Base-by-base conservation (phyloP, 1,284 basidiomycete species). In the Vanrija pseudolonga region DNA sequence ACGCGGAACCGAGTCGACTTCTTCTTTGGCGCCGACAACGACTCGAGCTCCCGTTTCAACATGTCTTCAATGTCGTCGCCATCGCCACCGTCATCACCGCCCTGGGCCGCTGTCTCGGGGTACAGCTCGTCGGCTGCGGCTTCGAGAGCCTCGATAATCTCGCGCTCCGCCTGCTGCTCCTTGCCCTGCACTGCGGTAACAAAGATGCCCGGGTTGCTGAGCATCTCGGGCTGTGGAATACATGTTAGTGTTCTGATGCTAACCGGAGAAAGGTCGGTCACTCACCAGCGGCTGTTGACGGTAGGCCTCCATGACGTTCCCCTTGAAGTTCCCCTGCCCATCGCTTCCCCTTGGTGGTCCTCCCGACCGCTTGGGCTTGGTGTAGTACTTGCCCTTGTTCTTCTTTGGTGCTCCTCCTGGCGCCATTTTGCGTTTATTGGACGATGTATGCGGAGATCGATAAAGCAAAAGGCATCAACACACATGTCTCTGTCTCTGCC, bases 71-170 rank as follows among this genome's bases (percentile, higher is more conserved):
- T 58, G 47, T 73, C 71, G 4, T 60, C 45, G 36, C 69, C 68
- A 14, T 63, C 66, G 19, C 60, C 65, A 18, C 39, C 42, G 20
- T 53, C 51, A 9, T 60, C 62, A 4, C 47, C 58, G 1, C 32
- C 48, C 9, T 42, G 47, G 15, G 59, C 60, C 15, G 41, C 51
- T 1, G 65, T 68, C 20, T 69, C 68, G 12, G 69, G 71, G 47
- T 74, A 73, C 19, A 74, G 56, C 53, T 67, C 70, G 54, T 74
- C 72, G 18, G 66, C 71, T 2, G 72, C 57, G n/a, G 44, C 47
- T 50, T 74, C 72, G 9, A 74, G 64, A 9, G 62, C 63, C 8
- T 73, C 63, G 24, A 74, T 57, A 24, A 74, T 47, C 54, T 74
- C 72, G 20, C 62, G 50, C 57, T 74, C 72, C 4, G 72, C 72